Conservation (phyloP, 176 grass and related monocot species). For the Rhipidocladum racemiflorum region DNA sequence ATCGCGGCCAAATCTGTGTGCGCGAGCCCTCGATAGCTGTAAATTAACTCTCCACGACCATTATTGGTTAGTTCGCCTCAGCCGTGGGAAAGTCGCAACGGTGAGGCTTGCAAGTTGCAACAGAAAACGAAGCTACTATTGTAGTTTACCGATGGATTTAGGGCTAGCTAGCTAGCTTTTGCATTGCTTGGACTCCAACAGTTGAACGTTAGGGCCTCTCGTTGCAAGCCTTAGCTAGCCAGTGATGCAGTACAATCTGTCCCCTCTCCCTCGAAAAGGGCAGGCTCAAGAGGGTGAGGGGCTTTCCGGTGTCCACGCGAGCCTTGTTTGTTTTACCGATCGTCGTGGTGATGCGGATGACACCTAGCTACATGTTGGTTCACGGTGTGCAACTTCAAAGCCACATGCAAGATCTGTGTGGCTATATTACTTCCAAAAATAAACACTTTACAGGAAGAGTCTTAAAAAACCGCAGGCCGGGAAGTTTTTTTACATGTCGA, state of each 20-base stretch:
- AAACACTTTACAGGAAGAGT: background rate
- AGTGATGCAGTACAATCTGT: background rate
- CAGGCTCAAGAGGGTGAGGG: background rate
- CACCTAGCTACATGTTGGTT: background rate
- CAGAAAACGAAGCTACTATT: background rate
- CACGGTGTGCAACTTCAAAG: background rate
- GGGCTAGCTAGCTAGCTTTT: background rate
- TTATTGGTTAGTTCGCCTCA: constrained; percentile 13
- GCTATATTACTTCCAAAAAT: background rate
- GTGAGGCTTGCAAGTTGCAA: background rate
- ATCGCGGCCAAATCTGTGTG: background rate
- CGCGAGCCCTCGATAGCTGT: background rate
- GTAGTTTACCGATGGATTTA: background rate
- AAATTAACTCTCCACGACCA: background rate
- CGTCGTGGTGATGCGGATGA: background rate
- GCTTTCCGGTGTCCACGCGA: background rate
- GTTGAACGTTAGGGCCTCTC: background rate
- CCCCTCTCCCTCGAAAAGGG: background rate
- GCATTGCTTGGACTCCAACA: background rate
- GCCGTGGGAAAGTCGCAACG: background rate
- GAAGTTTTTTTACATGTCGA: background rate
- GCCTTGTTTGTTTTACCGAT: background rate
- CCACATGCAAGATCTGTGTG: background rate
- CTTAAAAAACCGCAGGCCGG: background rate
- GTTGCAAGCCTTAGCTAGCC: background rate